Evolutionary conservation across 768 basidiomycete species (phyloP), one percentile per base, ranked within the genome.

Genomic region (Collybia mongolica): DNA sequence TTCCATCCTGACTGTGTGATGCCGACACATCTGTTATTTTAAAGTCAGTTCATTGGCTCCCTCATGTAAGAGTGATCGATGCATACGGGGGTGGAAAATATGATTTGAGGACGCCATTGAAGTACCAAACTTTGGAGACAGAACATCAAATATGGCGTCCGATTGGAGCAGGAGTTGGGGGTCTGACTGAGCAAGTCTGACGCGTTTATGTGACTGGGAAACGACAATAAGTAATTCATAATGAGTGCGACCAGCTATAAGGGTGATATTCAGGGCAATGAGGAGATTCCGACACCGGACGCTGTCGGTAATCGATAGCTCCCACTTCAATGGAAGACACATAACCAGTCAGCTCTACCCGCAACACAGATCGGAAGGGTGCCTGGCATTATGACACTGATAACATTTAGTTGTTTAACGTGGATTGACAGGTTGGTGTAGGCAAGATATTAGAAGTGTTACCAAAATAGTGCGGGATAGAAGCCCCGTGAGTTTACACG

Each of bases 251-350:
- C 24, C 24, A 26, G 7, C 52, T 39, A 20, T 51, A 49, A 54
- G 28, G 57, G 59, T 43, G 60, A 49, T 61, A 57, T 58, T 62
- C 59, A 61, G 65, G 56, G 62, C 46, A 47, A 20, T 38, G 45
- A 47, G 23, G 23, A 20, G 23, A 28, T 38, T 26, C 46, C 36
- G 18, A 47, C 3, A 44, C 32, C 36, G 22, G 44, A 12, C 32
- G 14, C 32, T 9, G 14, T 32, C 24, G 32, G 26, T 9, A 28
- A 9, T 32, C 32, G 14, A 12, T 32, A 14, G 14, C 6, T 12
- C 32, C 14, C 32, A 32, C 32, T 32, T 12, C 32, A 32, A 32
- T 32, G 2, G 11, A 32, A 32, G 32, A 28, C 32, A 32, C 32
- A 32, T 32, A 32, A 5, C 14, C 32, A 12, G 14, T 32, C 26